Base-by-base conservation (phyloP, 2,329 filamentous ascomycete genomes). In the Sporothrix dimorphospora region DNA sequence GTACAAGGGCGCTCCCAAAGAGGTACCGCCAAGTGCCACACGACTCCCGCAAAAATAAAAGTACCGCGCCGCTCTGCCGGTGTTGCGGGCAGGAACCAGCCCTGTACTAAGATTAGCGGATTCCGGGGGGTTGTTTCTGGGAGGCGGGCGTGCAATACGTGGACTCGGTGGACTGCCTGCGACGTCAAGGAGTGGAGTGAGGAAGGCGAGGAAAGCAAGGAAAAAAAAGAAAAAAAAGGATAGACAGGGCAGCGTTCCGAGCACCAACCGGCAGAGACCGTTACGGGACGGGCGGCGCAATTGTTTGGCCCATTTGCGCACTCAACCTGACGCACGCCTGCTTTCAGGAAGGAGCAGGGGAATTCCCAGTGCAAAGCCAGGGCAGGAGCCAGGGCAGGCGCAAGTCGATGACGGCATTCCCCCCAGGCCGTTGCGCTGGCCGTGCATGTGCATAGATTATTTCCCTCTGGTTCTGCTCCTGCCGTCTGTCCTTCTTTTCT, bases 101-200 rank as follows among this genome's bases (percentile, higher is more conserved):
- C 71, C 73, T 74, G 72, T 72, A 72, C 67, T 72, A 73, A 72
- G 49, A 51, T 42, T 71, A 67, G 71, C 61, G 66, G 72, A 69
- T 71, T 71, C 69, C 72, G 72, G 73, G 73, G 71, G 70, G 67
- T 40, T 53, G 57, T 45, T 63, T 71, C 42, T 69, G 53, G 63
- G 27, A 71, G 42, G 45, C 65, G 40, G 8, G 65, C 16, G 27
- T 51, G 42, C 65, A 51, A 42, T 63, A 63, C 38, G 59, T 63
- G 59, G 38, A 63, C 38, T 65, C 21, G 59, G 59, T 9, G 59
- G 21, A 42, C 34, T 42, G 57, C 11, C 57, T 63, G 38, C 34
- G 12, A 42, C 57, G 30, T 21, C 57, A 16, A 42, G 9, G 57
- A 42, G 57, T 45, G 30, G 53, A 57, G 53, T 34, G 53, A 57